Evolutionary conservation across 1,284 basidiomycete species (phyloP), one percentile per base, ranked within the genome.

Genomic region (Ceratobasidium papillatum): DNA sequence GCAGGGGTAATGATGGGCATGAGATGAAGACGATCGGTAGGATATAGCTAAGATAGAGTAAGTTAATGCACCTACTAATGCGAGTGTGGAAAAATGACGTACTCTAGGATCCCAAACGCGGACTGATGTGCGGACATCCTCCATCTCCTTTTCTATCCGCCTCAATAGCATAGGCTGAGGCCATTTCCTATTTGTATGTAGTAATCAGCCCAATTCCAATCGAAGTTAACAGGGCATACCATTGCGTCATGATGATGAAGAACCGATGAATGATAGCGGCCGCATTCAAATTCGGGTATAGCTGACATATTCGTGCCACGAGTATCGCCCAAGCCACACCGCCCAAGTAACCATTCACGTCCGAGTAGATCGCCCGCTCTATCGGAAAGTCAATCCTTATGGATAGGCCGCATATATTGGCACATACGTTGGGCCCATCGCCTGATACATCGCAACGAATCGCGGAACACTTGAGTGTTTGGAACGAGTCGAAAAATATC

Each of bases 1-100:
- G 98, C 96, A 3, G 98, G 98, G 0, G 98, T 99, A 80, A 99
- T 99, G 81, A 99, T 99, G n/a, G 98, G 98, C 98, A 99, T 99
- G 76, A 95, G 89, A 84, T 99, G 98, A 45, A 93, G 88, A 76
- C 94, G 89, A 83, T 99, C 98, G 77, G 91, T 89, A 1, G 96
- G 94, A 83, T 99, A 99, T 68, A 99, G 84, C 93, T 96, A 78
- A 22, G 1, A 36, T 9, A 58, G 9, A 32, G 45, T 36, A 19
- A 25, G 17, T 71, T 3, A 45, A 47, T 59, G 38, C n/a, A n/a
- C n/a, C 8, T 30, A 17, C 34, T 30, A 38, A 54, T 3, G 47
- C 12, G 56, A 32, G 14, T 69, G n/a, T 25, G 25, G 49, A 5
- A 4, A 25, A 32, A 38, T 3, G 43, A 17, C 84, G 30, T 79